Percentiles rank a stretch among this genome's conserved stretches.
Evolutionary conservation across 2,329 filamentous ascomycete genomes (phyloP).

Genomic region (Paraphaeosphaeria sporulosa): DNA sequence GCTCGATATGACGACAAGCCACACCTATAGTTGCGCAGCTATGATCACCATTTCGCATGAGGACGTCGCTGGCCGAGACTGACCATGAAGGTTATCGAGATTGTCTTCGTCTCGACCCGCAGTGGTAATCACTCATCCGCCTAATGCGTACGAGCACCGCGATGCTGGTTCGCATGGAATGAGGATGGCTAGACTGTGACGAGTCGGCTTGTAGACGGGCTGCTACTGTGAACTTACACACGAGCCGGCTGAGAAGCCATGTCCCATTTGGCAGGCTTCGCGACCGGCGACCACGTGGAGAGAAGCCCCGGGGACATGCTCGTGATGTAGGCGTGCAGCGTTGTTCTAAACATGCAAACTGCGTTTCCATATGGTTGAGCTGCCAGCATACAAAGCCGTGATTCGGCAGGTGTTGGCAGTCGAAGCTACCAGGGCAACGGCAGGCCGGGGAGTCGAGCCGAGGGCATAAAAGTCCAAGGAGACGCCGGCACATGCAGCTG

Average conservation of each 20-base stretch:
- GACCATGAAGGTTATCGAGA: constrained; percentile 31
- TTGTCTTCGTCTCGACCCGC: constrained; percentile 1
- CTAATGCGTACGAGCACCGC: constrained; percentile 27
- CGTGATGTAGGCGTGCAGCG: background rate
- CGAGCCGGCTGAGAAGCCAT: constrained; percentile 4
- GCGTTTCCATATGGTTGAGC: background rate
- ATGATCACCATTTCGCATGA: constrained; percentile 16
- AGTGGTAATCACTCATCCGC: too few relatives aligned
- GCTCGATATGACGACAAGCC: constrained; percentile 16
- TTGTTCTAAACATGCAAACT: background rate
- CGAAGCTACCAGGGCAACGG: background rate
- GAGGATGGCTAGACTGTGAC: constrained; percentile 27
- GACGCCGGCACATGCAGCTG: constrained; percentile 3
- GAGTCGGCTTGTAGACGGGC: constrained; percentile 38
- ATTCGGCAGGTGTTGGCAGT: too few relatives aligned
- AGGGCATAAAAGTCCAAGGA: background rate
- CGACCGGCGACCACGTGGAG: background rate
- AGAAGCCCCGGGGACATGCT: background rate
- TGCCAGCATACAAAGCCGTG: too few relatives aligned
- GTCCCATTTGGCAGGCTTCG: constrained; percentile 8
- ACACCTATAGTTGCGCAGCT: constrained; percentile 17
- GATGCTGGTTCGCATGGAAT: constrained; percentile 21
- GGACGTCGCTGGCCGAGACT: constrained; percentile 22
- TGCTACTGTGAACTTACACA: constrained; percentile 6
- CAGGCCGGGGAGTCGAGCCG: background rate